A percentile compares a stretch with the other conserved stretches of the same genome.
These are phyloP conservation scores for Chenopodium berlandieri DNA, from an alignment of 148 eudicot species.

Conservation along the genomic window DNA sequence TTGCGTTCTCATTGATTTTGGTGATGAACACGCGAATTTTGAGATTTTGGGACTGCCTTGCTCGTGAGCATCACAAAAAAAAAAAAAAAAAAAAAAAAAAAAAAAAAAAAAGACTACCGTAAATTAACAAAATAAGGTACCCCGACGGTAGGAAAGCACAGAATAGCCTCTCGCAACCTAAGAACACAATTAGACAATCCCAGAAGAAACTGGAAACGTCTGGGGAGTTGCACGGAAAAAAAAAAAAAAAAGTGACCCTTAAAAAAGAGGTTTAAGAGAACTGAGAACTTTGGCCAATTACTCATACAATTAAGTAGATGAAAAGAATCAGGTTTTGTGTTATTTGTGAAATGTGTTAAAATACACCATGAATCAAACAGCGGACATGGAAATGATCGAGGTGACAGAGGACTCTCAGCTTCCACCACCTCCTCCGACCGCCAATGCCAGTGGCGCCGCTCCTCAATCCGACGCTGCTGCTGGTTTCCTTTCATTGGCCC, in stretches of 20 bases:
- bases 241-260: background rate
- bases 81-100: no score
- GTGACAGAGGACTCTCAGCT: slow-evolving; percentile 11
- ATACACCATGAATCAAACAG: slow-evolving; percentile 20
- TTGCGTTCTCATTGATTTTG: no score
- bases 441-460: background rate
- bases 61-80: no score
- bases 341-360: background rate
- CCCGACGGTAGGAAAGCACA: no score
- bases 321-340: background rate
- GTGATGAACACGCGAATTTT: no score
- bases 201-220: background rate
- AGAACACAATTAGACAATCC: no score
- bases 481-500: slow-evolving; percentile 50
- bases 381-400: slow-evolving; percentile 69
- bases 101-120: no score
- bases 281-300: background rate
- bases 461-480: slow-evolving; percentile 33
- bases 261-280: background rate
- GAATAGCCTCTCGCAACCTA: no score
- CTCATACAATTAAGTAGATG: background rate
- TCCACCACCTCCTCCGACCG: slow-evolving; percentile 6
- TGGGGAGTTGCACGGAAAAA: background rate
- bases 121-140: no score
- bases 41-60: no score